phyloP scores from a whole-genome alignment of 106 monocot species.

The Allium sativum region DNA sequence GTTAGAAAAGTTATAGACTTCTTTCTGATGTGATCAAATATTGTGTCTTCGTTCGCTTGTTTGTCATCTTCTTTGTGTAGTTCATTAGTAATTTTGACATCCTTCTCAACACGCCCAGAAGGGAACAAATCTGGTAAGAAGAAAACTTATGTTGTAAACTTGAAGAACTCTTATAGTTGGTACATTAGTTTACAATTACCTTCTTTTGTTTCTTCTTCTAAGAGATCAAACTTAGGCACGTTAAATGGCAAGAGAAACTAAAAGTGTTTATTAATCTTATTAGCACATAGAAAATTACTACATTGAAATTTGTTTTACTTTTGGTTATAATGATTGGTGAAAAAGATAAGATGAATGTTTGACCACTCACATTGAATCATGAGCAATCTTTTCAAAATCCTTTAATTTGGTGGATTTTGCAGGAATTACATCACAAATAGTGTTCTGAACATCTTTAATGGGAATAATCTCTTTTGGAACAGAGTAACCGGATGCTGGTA shows the following conservation, averaged over 20 bases:
- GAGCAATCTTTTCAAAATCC: slow-evolving; percentile 3
- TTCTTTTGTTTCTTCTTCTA: slow-evolving; percentile 40
- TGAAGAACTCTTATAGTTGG: too few relatives aligned
- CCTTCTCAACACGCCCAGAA: slow-evolving; percentile 1
- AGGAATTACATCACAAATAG: slow-evolving; percentile 9
- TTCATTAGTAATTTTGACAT: background rate
- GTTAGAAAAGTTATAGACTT: slow-evolving; percentile 70
- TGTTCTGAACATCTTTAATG: slow-evolving; percentile 32
- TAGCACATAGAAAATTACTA: too few relatives aligned
- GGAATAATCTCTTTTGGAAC: slow-evolving; percentile 52
- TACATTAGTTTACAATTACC: slow-evolving; percentile 12
- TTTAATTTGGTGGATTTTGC: slow-evolving; percentile 6
- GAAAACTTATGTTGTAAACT: background rate
- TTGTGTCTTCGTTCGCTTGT: slow-evolving; percentile 22
- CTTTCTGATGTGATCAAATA: slow-evolving; percentile 80
- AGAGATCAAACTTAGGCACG: slow-evolving; percentile 71
- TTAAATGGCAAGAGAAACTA: background rate
- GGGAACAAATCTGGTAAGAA: slow-evolving; percentile 1
- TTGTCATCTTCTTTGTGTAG: slow-evolving; percentile 23
- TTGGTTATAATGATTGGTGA: too few relatives aligned
- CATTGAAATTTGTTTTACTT: too few relatives aligned
- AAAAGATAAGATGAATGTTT: too few relatives aligned
- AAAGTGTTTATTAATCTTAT: too few relatives aligned
- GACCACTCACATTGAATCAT: slow-evolving; percentile 41
- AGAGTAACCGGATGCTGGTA: slow-evolving; percentile 5